Evolutionary conservation across 148 eudicot genomes (phyloP).

Genomic region (Salicornia ramosissima): DNA sequence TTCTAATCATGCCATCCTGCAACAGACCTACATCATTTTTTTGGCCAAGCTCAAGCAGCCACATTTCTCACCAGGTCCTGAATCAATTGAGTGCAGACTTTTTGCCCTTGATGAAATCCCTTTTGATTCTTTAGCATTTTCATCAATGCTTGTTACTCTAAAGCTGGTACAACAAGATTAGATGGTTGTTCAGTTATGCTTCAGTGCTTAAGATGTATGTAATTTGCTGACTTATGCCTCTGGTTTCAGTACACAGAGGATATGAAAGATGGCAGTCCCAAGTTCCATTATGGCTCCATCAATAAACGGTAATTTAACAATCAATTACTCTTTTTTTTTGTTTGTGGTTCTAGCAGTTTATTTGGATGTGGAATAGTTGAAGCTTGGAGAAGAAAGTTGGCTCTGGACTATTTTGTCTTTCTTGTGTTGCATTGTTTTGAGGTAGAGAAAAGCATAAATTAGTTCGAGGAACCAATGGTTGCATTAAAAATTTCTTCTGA

Average conservation of each 20-base stretch:
- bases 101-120: slow-evolving; percentile 80
- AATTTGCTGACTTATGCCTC: slow-evolving; percentile 12
- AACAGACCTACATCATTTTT: slow-evolving; percentile 89
- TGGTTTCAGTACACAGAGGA: slow-evolving; percentile 79
- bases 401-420: background rate
- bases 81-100: slow-evolving; percentile 84
- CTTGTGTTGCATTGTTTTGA: background rate
- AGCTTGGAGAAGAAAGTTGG: background rate
- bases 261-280: slow-evolving; percentile 61
- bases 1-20: slow-evolving; percentile 23
- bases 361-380: background rate
- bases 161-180: slow-evolving; percentile 51
- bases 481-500: background rate
- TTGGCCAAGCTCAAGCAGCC: slow-evolving; percentile 81
- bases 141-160: slow-evolving; percentile 88
- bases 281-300: slow-evolving; percentile 88
- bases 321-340: background rate
- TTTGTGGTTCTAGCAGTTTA: background rate
- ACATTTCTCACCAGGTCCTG: slow-evolving; percentile 87
- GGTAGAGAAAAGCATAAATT: background rate
- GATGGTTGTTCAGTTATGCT: slow-evolving; percentile 6
- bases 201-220: slow-evolving; percentile 8
- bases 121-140: slow-evolving; percentile 80
- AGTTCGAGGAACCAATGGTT: background rate
- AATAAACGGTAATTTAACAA: slow-evolving; percentile 60